Conservation (phyloP, 2,329 filamentous ascomycete genomes). For the Knufia petricola region DNA sequence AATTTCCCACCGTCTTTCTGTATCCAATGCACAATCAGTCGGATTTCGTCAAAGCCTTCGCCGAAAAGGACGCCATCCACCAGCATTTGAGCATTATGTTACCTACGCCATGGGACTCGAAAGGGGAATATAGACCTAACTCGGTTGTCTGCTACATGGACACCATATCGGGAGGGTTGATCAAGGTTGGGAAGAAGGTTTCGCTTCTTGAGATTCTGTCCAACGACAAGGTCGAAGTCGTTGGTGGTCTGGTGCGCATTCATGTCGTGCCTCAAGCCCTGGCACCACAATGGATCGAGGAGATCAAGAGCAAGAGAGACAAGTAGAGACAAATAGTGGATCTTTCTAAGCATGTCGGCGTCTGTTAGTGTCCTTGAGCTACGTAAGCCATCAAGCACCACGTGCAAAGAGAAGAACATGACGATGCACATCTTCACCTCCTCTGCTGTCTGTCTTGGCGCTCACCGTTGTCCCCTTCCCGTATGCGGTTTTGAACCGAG, state of each 20-base stretch:
- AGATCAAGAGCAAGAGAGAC: slow-evolving; percentile 66
- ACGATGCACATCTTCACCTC: too few relatives aligned
- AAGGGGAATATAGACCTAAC: slow-evolving; percentile 53
- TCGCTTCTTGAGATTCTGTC: slow-evolving; percentile 63
- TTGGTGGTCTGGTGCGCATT: slow-evolving; percentile 75
- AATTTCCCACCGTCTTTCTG: slow-evolving; percentile 70
- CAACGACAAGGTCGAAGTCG: slow-evolving; percentile 71
- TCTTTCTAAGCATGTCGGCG: too few relatives aligned
- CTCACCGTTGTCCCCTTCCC: too few relatives aligned
- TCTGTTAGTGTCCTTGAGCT: too few relatives aligned
- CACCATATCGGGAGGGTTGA: slow-evolving; percentile 65
- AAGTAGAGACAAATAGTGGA: background rate
- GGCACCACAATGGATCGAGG: slow-evolving; percentile 66
- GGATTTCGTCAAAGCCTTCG: slow-evolving; percentile 83
- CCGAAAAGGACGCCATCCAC: slow-evolving; percentile 62
- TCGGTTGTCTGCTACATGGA: slow-evolving; percentile 84
- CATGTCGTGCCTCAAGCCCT: slow-evolving; percentile 67
- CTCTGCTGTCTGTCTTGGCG: background rate
- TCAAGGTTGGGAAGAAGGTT: slow-evolving; percentile 84
- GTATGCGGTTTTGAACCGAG: background rate
- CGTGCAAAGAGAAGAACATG: too few relatives aligned
- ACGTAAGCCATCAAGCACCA: too few relatives aligned
- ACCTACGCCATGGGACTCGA: slow-evolving; percentile 74
- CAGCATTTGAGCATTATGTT: slow-evolving; percentile 80
- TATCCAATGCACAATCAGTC: slow-evolving; percentile 75